phyloP scores from a whole-genome alignment of 2,329 filamentous ascomycete species.

The Penicillium frequentans region DNA sequence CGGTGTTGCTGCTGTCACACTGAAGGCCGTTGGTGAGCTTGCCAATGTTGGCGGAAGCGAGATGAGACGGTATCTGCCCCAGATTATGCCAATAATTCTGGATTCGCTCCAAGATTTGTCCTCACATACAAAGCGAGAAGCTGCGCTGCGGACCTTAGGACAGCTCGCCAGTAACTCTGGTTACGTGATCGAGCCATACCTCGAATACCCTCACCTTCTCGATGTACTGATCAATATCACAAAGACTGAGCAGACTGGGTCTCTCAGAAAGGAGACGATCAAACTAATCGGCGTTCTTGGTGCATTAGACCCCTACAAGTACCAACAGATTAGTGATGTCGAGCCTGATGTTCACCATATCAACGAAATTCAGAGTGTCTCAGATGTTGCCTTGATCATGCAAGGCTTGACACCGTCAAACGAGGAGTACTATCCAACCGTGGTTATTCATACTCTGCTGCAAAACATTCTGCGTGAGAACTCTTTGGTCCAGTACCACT shows the following conservation, averaged over 20 bases:
- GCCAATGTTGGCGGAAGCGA: constrained; percentile 91
- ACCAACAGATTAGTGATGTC: constrained; percentile 87
- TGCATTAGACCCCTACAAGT: constrained; percentile 92
- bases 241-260: constrained; percentile 83
- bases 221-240: constrained; percentile 93
- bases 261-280: constrained; percentile 88
- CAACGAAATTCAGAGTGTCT: constrained; percentile 67
- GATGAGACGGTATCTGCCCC: constrained; percentile 87
- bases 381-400: constrained; percentile 98
- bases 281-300: constrained; percentile 95
- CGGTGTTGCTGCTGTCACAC: constrained; percentile 88
- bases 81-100: constrained; percentile 92
- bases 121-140: constrained; percentile 84
- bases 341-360: constrained; percentile 77
- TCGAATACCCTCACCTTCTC: constrained; percentile 90
- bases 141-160: constrained; percentile 84
- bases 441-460: constrained; percentile 93
- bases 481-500: constrained; percentile 87
- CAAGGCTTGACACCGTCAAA: constrained; percentile 92
- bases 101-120: constrained; percentile 92
- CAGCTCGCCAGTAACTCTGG: constrained; percentile 94
- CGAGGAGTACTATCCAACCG: constrained; percentile 97
- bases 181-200: constrained; percentile 94
- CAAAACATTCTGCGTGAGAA: constrained; percentile 83
- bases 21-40: constrained; percentile 91